A percentile compares a stretch with the other conserved stretches of the same genome.
phyloP scores from a whole-genome alignment of 2,329 filamentous ascomycete species.

The Apiospora arundinis region DNA sequence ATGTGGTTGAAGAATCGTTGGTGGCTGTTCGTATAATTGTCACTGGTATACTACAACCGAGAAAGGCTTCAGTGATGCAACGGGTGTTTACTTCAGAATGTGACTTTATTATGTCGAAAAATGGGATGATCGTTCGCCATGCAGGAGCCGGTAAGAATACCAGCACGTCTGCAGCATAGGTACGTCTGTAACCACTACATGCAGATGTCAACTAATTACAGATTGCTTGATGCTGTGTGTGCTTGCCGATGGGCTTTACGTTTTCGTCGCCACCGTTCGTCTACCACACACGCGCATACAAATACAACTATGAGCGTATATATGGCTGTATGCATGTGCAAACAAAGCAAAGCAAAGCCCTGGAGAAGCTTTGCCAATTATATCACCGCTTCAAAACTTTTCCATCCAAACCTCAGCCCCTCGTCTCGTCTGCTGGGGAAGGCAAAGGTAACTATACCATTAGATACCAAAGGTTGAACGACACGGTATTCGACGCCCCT shows the following conservation, averaged over 20 bases:
- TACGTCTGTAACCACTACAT: constrained; percentile 5
- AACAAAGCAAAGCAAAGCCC: constrained; percentile 16
- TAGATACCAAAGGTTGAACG: constrained; percentile 9
- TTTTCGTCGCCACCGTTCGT: not conserved
- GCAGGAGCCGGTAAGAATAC: not conserved
- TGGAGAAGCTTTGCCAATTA: not conserved
- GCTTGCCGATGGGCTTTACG: not conserved
- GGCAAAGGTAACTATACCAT: constrained; percentile 6
- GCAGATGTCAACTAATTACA: constrained; percentile 7
- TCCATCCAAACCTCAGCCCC: constrained; percentile 3
- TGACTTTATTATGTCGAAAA: constrained; percentile 12
- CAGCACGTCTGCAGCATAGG: not conserved
- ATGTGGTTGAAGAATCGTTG: too few relatives aligned
- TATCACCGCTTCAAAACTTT: not conserved
- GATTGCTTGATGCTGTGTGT: not conserved
- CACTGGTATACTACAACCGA: not conserved
- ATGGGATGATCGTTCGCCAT: not conserved
- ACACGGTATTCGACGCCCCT: not conserved
- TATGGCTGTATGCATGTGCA: constrained; percentile 7
- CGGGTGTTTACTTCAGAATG: not conserved
- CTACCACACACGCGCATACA: not conserved
- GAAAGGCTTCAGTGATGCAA: too few relatives aligned
- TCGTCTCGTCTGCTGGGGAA: constrained; percentile 3
- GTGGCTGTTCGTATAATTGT: too few relatives aligned
- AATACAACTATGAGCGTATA: not conserved